phyloP scores from a whole-genome alignment of 768 basidiomycete genomes.

The Trametes villosa region DNA sequence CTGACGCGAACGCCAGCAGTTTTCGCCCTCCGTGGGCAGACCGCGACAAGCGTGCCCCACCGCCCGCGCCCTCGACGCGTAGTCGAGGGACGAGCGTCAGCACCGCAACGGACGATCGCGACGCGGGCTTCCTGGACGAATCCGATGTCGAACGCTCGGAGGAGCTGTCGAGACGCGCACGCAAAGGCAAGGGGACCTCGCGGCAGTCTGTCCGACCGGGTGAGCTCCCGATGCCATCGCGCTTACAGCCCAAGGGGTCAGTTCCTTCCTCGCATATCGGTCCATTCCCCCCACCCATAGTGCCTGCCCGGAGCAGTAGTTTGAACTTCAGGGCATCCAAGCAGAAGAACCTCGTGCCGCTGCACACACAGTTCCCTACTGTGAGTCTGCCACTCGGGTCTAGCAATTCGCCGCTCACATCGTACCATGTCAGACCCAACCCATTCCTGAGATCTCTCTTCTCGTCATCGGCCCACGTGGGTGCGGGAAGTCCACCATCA shows the following conservation, averaged over 20 bases:
- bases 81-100: slow-evolving; percentile 61
- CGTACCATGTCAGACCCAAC: slow-evolving; percentile 1
- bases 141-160: slow-evolving; percentile 34
- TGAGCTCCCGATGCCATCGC: slow-evolving; percentile 38
- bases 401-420: neutral
- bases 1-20: slow-evolving; percentile 40
- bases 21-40: slow-evolving; percentile 34
- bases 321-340: slow-evolving; percentile 28
- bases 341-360: slow-evolving; percentile 27
- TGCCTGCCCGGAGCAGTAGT: slow-evolving; percentile 33
- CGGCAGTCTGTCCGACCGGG: slow-evolving; percentile 29
- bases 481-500: slow-evolving; percentile 86
- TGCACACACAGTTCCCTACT: slow-evolving; percentile 33
- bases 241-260: slow-evolving; percentile 30
- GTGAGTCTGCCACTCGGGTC: slow-evolving; percentile 11
- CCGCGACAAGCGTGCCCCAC: slow-evolving; percentile 32
- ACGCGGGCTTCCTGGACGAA: slow-evolving; percentile 27
- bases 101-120: slow-evolving; percentile 39
- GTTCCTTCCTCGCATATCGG: slow-evolving; percentile 25
- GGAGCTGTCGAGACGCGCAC: slow-evolving; percentile 24
- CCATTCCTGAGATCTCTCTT: slow-evolving; percentile 52
- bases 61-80: slow-evolving; percentile 42
- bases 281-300: slow-evolving; percentile 25
- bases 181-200: slow-evolving; percentile 35
- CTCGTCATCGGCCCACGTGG: slow-evolving; percentile 78